Evolutionary conservation across 805 yeast species (phyloP).

Genomic region (Wickerhamomyces subpelliculosus): DNA sequence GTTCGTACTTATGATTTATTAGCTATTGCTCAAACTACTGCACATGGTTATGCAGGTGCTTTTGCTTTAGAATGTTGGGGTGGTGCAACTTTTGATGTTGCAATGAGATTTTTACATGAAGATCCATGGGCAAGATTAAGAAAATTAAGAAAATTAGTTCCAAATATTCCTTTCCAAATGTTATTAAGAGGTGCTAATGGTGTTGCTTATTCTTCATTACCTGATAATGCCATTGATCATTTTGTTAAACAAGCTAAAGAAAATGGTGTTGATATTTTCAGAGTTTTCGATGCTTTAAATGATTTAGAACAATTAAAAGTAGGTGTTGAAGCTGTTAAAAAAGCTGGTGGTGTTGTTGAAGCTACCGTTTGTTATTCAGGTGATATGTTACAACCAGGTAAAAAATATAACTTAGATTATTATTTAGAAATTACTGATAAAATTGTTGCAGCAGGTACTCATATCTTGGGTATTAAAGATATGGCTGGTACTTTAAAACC

Average conservation of each 20-base stretch:
- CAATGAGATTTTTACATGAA: constrained; percentile 97
- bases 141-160: constrained; percentile 80
- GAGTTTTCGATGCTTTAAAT: constrained; percentile 96
- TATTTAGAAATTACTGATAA: constrained; percentile 75
- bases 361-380: constrained; percentile 98
- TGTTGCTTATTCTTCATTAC: constrained; percentile 95
- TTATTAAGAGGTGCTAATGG: constrained; percentile 98
- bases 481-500: constrained; percentile 99
- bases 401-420: constrained; percentile 92
- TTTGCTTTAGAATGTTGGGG: constrained; percentile 99
- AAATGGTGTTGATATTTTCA: constrained; percentile 93
- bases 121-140: constrained; percentile 98
- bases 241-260: constrained; percentile 93
- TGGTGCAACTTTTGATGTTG: constrained; percentile 98
- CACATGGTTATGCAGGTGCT: constrained; percentile 82
- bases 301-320: constrained; percentile 95
- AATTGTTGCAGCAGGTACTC: constrained; percentile 92
- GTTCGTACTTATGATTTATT: constrained; percentile 89
- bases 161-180: constrained; percentile 99
- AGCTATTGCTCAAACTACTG: constrained; percentile 90
- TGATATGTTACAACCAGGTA: constrained; percentile 93
- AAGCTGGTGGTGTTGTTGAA: constrained; percentile 98
- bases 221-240: constrained; percentile 98
- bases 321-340: constrained; percentile 95
- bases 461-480: constrained; percentile 94